These are phyloP conservation scores for Hygrocybe punicea DNA, from an alignment of 768 basidiomycete genomes.

Conservation along the genomic window DNA sequence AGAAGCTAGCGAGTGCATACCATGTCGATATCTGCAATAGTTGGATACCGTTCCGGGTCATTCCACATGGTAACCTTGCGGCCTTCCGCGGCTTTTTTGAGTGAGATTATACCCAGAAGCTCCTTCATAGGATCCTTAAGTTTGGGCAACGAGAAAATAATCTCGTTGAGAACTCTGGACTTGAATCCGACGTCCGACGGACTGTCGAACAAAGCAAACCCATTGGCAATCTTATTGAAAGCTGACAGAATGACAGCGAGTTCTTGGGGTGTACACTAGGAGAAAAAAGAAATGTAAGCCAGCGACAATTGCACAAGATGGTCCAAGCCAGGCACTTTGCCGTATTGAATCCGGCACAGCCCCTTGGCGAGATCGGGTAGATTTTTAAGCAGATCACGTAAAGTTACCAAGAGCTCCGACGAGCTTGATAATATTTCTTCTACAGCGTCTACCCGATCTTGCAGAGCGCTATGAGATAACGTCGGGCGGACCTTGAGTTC, in stretches of 20 bases:
- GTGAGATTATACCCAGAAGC: constrained; percentile 53
- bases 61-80: constrained; percentile 71
- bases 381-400: constrained; percentile 66
- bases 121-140: constrained; percentile 53
- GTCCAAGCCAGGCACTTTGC: constrained; percentile 59
- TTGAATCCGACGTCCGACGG: constrained; percentile 53
- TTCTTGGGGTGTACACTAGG: constrained; percentile 79
- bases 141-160: constrained; percentile 65
- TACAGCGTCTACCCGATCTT: constrained; percentile 78
- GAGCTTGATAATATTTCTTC: constrained; percentile 70
- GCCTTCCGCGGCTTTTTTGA: constrained; percentile 62
- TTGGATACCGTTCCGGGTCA: constrained; percentile 44
- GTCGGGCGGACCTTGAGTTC: background rate
- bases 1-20: constrained; percentile 39
- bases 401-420: constrained; percentile 58
- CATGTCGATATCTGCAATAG: constrained; percentile 54
- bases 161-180: constrained; percentile 64
- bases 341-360: constrained; percentile 84
- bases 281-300: constrained; percentile 1
- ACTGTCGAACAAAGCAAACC: constrained; percentile 52
- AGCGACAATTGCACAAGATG: background rate
- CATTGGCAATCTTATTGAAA: constrained; percentile 63
- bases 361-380: constrained; percentile 89
- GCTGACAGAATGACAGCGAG: constrained; percentile 71
- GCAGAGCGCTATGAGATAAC: constrained; percentile 50